Conservation (phyloP, 306 rosid genomes). For the Dryas octopetala region DNA sequence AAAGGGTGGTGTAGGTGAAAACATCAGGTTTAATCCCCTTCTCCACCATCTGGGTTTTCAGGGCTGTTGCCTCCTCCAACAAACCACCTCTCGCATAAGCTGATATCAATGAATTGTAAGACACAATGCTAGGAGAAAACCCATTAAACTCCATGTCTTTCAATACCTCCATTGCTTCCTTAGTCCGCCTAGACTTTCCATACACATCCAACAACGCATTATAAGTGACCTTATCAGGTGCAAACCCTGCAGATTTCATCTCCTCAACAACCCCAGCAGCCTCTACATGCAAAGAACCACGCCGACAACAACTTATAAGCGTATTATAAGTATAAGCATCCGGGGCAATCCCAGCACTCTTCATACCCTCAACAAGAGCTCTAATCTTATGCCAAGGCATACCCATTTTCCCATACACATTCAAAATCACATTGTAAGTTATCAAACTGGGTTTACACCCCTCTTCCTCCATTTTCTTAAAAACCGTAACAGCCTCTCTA, state of each 20-base stretch:
- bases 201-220: conserved; percentile 85
- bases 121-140: conserved; percentile 55
- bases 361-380: conserved; percentile 57
- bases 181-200: conserved; percentile 79
- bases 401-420: conserved; percentile 92
- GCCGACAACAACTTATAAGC: conserved; percentile 69
- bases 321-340: conserved; percentile 88
- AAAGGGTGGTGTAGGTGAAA: conserved; percentile 82
- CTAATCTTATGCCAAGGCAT: conserved; percentile 75
- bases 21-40: conserved; percentile 84
- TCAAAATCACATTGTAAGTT: conserved; percentile 72
- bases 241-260: conserved; percentile 57
- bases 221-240: conserved; percentile 76
- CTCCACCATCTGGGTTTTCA: conserved; percentile 67
- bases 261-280: conserved; percentile 60
- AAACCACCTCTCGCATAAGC: conserved; percentile 80
- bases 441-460: conserved; percentile 71
- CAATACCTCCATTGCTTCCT: conserved; percentile 78
- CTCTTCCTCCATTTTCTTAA: conserved; percentile 67
- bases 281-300: conserved; percentile 70
- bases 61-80: conserved; percentile 62
- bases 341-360: conserved; percentile 52
- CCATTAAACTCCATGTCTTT: conserved; percentile 76
- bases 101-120: conserved; percentile 79
- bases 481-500: conserved; percentile 65